Evolutionary conservation across 768 basidiomycete species (phyloP), one percentile per base, ranked within the genome.

Genomic region (Tricholoma hemisulphureum): DNA sequence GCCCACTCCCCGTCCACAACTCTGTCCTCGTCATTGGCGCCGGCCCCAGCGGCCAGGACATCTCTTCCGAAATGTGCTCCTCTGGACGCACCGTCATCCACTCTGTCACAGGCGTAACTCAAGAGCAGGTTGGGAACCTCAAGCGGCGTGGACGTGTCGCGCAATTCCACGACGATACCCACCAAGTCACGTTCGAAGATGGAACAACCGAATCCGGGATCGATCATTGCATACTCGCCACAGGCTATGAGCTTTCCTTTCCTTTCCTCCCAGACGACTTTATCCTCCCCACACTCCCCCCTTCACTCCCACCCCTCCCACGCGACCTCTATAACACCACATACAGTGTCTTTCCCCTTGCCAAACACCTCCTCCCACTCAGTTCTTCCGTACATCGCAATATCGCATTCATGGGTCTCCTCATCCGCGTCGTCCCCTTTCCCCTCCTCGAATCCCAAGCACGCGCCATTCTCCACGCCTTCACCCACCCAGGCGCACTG

Each of bases 401-500:
- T 4, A 65, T 91, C 37, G 87, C 83, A 8, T 91, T 93, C 69
- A 73, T 89, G 51, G 83, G 89, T 2, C 79, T 92, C 10, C 76
- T 77, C 1, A 67, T 76, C 24, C 73, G 75, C 31, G 83, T 91
- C 21, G 80, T 80, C 0, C 94, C 93, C 2, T 81, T 95, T 58
- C 93, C 91, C 1, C 65, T 93, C 0, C 77, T 87, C 49, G 92
- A 97, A 70, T 83, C 83, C 0, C 95, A 96, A 71, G 87, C 87
- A 0, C 82, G 80, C 0, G 87, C 84, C 2, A 77, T 83, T 6
- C 68, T 86, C 20, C 76, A 77, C 21, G 82, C 80, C 0, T 88
- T 90, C 58, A 73, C 74, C 13, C 63, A 83, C 52, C 84, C 83
- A 1, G 67, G 68, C 23, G 69, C 77, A 20, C 70, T 91, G 6